Evolutionary conservation across 2,329 filamentous ascomycete genomes (phyloP).

Genomic region (Amauroascus verrucosus): DNA sequence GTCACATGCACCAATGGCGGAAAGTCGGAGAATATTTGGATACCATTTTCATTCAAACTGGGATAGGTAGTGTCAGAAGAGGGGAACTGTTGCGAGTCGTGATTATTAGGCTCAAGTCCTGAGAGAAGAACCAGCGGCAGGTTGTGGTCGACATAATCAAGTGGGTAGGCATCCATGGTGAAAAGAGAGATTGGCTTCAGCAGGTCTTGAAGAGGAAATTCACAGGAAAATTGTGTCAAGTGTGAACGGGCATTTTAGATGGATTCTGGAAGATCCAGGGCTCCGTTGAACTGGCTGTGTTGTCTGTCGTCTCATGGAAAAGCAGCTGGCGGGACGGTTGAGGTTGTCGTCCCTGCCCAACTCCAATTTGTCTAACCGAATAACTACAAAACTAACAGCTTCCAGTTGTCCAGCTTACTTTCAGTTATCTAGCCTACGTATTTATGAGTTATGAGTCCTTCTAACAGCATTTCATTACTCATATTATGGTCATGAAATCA

Average conservation of each 20-base stretch:
- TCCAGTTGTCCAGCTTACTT: too few relatives aligned
- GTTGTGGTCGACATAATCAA: constrained; percentile 74
- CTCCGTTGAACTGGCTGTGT: too few relatives aligned
- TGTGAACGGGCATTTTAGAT: constrained; percentile 20
- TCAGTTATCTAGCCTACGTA: too few relatives aligned
- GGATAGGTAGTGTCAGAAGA: constrained; percentile 20
- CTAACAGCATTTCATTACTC: too few relatives aligned
- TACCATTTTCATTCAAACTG: constrained; percentile 46
- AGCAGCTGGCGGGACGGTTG: too few relatives aligned
- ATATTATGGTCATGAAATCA: too few relatives aligned
- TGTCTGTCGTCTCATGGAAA: too few relatives aligned
- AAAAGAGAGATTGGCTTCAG: constrained; percentile 10
- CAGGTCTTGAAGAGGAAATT: background rate
- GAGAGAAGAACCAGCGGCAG: constrained; percentile 74
- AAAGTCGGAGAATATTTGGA: constrained; percentile 59
- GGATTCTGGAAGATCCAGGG: background rate
- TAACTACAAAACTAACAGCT: too few relatives aligned
- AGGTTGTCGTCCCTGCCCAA: too few relatives aligned
- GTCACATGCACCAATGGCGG: constrained; percentile 55
- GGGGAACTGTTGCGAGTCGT: background rate
- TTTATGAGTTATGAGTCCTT: too few relatives aligned
- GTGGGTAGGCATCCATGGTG: constrained; percentile 40
- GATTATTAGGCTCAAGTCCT: constrained; percentile 48
- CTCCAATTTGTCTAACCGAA: too few relatives aligned
- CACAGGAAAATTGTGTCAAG: too few relatives aligned